Evolutionary conservation across 345 rosid genomes (phyloP).

Genomic region (Corchorus capsularis): DNA sequence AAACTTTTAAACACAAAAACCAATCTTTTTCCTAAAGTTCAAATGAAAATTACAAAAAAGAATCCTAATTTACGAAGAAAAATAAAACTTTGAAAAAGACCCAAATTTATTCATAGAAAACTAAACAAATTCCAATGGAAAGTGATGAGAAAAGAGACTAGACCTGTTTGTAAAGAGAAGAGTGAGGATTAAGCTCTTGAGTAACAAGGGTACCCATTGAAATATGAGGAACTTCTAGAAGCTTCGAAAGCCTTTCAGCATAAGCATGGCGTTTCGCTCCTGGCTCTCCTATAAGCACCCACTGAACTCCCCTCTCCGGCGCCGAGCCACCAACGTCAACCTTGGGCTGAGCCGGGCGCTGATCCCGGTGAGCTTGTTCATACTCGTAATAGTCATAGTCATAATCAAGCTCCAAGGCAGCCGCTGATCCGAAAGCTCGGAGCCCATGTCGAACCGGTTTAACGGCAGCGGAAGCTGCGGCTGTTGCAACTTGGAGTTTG

Average conservation of each 20-base stretch:
- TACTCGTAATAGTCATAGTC: conserved; percentile 47
- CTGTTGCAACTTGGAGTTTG: conserved; percentile 39
- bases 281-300: conserved; percentile 90
- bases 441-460: conserved; percentile 25
- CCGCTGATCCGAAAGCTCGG: conserved; percentile 67
- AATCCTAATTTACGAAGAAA: neutral
- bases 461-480: neutral
- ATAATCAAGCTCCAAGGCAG: conserved; percentile 51
- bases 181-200: conserved; percentile 77
- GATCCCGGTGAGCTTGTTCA: conserved; percentile 21
- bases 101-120: neutral
- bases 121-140: neutral
- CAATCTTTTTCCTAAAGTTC: neutral
- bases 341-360: conserved; percentile 18
- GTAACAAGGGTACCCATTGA: conserved; percentile 87
- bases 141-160: conserved; percentile 30
- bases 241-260: conserved; percentile 80
- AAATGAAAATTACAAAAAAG: neutral
- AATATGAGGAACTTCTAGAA: conserved; percentile 86
- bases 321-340: conserved; percentile 42
- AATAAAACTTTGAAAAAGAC: neutral
- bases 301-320: conserved; percentile 80
- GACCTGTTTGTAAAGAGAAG: conserved; percentile 78
- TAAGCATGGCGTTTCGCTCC: conserved; percentile 71
- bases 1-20: neutral